Conservation (phyloP, 106 monocot genomes). For the Ottelia alismoides region DNA sequence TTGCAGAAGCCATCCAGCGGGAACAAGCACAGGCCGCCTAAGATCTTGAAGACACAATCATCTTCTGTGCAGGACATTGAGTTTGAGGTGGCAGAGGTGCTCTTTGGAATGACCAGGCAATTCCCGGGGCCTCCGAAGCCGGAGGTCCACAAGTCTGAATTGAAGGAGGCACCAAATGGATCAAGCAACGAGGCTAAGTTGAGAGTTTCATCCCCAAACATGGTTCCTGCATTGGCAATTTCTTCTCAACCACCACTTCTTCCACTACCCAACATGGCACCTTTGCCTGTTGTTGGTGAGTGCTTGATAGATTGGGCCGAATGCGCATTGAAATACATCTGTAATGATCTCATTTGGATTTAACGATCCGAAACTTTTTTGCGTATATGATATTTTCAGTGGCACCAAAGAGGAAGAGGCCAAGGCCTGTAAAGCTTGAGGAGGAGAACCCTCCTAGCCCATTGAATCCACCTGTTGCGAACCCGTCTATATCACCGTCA, state of each 20-base stretch:
- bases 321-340: too few species aligned
- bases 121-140: constrained; percentile 23
- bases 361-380: too few species aligned
- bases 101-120: constrained; percentile 81
- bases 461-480: constrained; percentile 3
- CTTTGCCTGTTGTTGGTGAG: constrained; percentile 36
- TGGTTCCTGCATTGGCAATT: neutral
- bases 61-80: constrained; percentile 67
- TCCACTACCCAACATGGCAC: constrained; percentile 7
- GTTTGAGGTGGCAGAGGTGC: constrained; percentile 94
- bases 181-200: constrained; percentile 28
- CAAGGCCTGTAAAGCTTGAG: constrained; percentile 43
- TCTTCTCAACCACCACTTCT: too few species aligned
- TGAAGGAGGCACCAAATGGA: constrained; percentile 43
- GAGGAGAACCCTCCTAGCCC: constrained; percentile 37
- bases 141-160: constrained; percentile 25
- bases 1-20: constrained; percentile 41
- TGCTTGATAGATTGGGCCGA: too few species aligned
- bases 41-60: constrained; percentile 32
- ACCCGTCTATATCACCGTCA: constrained; percentile 4
- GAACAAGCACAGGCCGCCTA: constrained; percentile 53
- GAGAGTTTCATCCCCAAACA: constrained; percentile 33
- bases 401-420: constrained; percentile 75
- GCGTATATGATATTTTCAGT: too few species aligned
- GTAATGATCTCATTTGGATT: too few species aligned